Evolutionary conservation across 2,329 filamentous ascomycete genomes (phyloP).

Genomic region (Albophoma yamanashiensis): DNA sequence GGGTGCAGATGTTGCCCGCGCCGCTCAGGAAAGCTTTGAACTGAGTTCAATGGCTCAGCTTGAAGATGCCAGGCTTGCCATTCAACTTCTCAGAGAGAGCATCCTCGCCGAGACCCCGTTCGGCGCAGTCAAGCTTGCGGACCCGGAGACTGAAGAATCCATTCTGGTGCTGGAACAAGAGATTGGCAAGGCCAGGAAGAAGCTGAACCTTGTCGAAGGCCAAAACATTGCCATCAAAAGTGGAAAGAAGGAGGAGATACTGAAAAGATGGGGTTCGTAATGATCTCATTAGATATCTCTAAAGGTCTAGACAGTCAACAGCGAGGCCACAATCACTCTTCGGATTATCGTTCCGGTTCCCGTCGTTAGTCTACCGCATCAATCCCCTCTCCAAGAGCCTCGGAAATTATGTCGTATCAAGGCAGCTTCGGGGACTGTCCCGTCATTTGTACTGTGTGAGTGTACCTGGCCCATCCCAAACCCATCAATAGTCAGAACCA

Average conservation of each 20-base stretch:
- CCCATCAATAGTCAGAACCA: too few species aligned
- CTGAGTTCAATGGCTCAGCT: constrained; percentile 27
- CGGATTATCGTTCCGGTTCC: too few species aligned
- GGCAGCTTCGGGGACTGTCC: background rate
- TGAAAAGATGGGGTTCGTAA: constrained; percentile 19
- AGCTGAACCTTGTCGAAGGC: constrained; percentile 26
- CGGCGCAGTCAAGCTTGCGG: constrained; percentile 35
- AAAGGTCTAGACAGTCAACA: background rate
- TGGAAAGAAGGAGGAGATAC: constrained; percentile 36
- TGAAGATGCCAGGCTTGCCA: constrained; percentile 33
- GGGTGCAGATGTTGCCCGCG: constrained; percentile 29
- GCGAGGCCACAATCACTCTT: background rate
- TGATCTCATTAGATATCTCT: background rate
- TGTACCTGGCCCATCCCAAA: too few species aligned
- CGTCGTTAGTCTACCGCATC: background rate
- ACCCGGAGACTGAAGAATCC: constrained; percentile 40
- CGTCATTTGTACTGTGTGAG: too few species aligned
- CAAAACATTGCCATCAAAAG: constrained; percentile 27
- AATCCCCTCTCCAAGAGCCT: background rate
- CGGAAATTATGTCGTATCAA: background rate
- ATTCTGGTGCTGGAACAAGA: constrained; percentile 36
- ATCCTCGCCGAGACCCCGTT: constrained; percentile 42
- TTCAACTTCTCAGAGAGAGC: constrained; percentile 39
- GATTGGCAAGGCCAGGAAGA: constrained; percentile 26
- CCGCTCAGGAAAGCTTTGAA: constrained; percentile 42